phyloP scores from a whole-genome alignment of 2,329 filamentous ascomycete species.

The Diaporthe vexans region DNA sequence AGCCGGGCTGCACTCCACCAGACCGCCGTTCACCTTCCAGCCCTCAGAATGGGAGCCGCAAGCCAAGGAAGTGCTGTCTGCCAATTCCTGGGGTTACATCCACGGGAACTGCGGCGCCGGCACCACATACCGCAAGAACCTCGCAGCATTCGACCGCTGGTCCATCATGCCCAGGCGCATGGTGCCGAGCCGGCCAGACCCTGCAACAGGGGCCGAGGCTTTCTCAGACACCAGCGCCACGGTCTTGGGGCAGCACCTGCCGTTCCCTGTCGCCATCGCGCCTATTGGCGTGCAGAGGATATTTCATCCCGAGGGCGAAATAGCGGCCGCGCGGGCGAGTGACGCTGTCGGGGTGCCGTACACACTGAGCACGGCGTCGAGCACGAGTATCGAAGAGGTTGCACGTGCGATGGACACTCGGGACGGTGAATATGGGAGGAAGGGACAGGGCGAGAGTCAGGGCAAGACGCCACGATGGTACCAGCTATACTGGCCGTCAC shows the following conservation, averaged over 20 bases:
- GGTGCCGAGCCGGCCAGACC: neutral
- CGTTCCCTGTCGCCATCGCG: constrained; percentile 73
- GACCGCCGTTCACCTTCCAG: too few relatives aligned
- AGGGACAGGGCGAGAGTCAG: constrained; percentile 40
- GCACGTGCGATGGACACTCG: constrained; percentile 49
- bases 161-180: too few relatives aligned
- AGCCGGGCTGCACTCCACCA: too few relatives aligned
- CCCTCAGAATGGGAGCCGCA: too few relatives aligned
- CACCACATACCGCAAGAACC: too few relatives aligned
- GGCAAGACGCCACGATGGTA: constrained; percentile 61
- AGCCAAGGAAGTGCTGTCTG: too few relatives aligned
- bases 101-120: too few relatives aligned
- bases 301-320: constrained; percentile 75
- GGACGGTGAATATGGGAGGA: constrained; percentile 24
- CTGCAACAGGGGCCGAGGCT: constrained; percentile 1
- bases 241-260: constrained; percentile 66
- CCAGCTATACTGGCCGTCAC: constrained; percentile 69
- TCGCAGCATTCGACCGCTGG: too few relatives aligned
- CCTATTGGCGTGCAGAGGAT: constrained; percentile 75
- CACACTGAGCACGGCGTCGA: constrained; percentile 73
- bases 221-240: constrained; percentile 56
- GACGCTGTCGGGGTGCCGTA: constrained; percentile 67
- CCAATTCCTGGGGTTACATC: too few relatives aligned
- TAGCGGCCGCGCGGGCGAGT: constrained; percentile 68
- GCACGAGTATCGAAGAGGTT: constrained; percentile 67